Conservation (phyloP, 495 filamentous ascomycete genomes). For the Aspergillus heteromorphus region DNA sequence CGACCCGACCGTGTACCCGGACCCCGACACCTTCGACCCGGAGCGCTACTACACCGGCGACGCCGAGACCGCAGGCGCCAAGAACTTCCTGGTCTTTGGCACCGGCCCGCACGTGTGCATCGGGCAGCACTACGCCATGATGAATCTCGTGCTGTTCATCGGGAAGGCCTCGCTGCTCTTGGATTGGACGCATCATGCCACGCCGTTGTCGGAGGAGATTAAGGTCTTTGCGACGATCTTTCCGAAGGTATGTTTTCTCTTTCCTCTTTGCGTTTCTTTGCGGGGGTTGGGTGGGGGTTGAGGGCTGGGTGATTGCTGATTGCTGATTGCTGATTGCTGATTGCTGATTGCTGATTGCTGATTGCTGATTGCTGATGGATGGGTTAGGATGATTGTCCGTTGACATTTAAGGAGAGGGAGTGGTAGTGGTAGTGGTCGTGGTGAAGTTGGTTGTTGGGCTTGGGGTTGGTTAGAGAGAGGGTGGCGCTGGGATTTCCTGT, state of each 20-base stretch:
- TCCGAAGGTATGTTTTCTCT: conserved; percentile 87
- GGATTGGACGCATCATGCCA: conserved; percentile 82
- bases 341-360: too few species aligned
- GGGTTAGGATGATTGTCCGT: conserved; percentile 51
- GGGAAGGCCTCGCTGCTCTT: conserved; percentile 78
- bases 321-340: too few species aligned
- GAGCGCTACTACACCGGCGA: conserved; percentile 87
- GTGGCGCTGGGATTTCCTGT: too few species aligned
- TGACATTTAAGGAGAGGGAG: conserved; percentile 51
- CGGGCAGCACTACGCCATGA: conserved; percentile 78
- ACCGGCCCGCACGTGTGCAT: conserved; percentile 90
- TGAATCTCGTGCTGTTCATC: conserved; percentile 80
- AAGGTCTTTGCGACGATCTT: conserved; percentile 95
- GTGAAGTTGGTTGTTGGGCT: too few species aligned
- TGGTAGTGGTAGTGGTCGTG: too few species aligned
- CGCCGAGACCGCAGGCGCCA: conserved; percentile 73
- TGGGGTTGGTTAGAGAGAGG: too few species aligned
- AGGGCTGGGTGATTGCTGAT: too few species aligned
- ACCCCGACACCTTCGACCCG: conserved; percentile 74
- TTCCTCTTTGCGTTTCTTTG: too few species aligned
- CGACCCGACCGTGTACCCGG: conserved; percentile 80
- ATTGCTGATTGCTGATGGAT: conserved; percentile 3
- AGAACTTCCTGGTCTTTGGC: conserved; percentile 96
- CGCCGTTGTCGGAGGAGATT: conserved; percentile 76
- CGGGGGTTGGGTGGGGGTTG: too few species aligned